A percentile compares a stretch with the other conserved stretches of the same genome.
Evolutionary conservation across 208 protist species (phyloP).

Genomic region (Perkinsela sp.): DNA sequence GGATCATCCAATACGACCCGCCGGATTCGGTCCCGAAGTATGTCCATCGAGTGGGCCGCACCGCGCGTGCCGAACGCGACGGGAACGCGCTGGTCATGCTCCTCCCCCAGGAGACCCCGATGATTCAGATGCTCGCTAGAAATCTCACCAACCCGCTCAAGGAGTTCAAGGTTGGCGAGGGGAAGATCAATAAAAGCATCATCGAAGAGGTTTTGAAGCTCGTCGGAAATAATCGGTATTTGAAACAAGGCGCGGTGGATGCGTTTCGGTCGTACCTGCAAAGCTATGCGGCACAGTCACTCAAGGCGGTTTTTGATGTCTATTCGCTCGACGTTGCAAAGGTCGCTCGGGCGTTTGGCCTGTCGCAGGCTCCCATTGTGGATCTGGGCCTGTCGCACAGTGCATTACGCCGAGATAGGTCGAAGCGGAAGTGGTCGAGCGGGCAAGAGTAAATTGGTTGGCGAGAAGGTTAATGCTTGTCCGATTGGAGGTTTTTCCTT

Average conservation of each 20-base stretch:
- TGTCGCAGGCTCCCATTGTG: conserved; percentile 58
- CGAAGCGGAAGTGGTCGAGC: no score
- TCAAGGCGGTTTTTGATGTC: conserved; percentile 96
- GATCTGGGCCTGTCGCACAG: conserved; percentile 57
- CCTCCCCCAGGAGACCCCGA: conserved; percentile 86
- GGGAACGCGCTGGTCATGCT: conserved; percentile 87
- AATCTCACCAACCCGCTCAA: conserved; percentile 77
- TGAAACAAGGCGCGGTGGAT: conserved; percentile 78
- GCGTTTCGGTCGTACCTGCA: conserved; percentile 91
- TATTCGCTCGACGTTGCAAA: conserved; percentile 76
- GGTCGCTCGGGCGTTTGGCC: conserved; percentile 70
- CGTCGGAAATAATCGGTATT: conserved; percentile 92
- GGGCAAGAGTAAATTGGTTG: not conserved
- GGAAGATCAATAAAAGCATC: conserved; percentile 73
- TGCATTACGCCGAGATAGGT: not conserved
- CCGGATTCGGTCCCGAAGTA: conserved; percentile 98
- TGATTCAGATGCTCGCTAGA: conserved; percentile 92
- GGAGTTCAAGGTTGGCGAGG: conserved; percentile 86
- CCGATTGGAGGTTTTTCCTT: no score
- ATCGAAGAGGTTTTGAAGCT: conserved; percentile 81
- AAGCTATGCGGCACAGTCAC: conserved; percentile 84
- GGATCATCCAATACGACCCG: conserved; percentile 98
- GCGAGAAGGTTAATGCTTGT: not conserved
- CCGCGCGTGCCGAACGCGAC: conserved; percentile 69
- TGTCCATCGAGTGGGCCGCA: conserved; percentile 94